phyloP scores from a whole-genome alignment of 2,329 filamentous ascomycete species.

The Hypoxylon sp. region DNA sequence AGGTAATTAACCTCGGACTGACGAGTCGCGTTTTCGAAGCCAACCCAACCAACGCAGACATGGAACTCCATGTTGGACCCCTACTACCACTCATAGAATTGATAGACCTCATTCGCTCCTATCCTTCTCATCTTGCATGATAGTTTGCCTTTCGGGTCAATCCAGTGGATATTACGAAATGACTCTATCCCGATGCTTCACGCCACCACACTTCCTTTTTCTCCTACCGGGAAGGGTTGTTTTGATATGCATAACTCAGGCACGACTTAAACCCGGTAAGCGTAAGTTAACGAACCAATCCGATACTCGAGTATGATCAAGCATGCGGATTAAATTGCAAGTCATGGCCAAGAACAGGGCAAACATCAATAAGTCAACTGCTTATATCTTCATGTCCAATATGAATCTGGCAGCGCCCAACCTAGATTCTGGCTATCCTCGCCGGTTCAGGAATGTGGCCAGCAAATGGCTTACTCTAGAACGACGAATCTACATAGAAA shows the following conservation, averaged over 20 bases:
- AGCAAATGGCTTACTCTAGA: not conserved
- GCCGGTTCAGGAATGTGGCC: slow-evolving; percentile 11
- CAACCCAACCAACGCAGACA: slow-evolving; percentile 15
- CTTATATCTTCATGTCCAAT: slow-evolving; percentile 34
- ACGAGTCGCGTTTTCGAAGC: slow-evolving; percentile 19
- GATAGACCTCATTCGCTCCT: slow-evolving; percentile 33
- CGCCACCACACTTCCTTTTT: slow-evolving; percentile 17
- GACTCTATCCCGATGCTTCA: slow-evolving; percentile 32
- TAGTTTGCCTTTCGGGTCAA: slow-evolving; percentile 32
- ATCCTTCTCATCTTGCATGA: slow-evolving; percentile 32
- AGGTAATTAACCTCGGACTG: not conserved
- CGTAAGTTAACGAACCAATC: slow-evolving; percentile 39
- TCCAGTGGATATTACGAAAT: slow-evolving; percentile 35
- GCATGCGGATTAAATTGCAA: slow-evolving; percentile 35
- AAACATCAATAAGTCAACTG: slow-evolving; percentile 29
- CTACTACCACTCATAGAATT: slow-evolving; percentile 34
- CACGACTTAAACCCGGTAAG: slow-evolving; percentile 33
- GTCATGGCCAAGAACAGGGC: slow-evolving; percentile 27
- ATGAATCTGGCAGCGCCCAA: slow-evolving; percentile 36
- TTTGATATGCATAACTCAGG: slow-evolving; percentile 25
- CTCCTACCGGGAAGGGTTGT: slow-evolving; percentile 10
- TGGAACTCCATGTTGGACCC: slow-evolving; percentile 24
- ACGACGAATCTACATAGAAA: not conserved
- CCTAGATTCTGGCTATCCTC: slow-evolving; percentile 11
- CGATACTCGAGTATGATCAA: slow-evolving; percentile 29